Conservation (phyloP, 1,284 basidiomycete species). For the Apiotrichum mycotoxinovorans region DNA sequence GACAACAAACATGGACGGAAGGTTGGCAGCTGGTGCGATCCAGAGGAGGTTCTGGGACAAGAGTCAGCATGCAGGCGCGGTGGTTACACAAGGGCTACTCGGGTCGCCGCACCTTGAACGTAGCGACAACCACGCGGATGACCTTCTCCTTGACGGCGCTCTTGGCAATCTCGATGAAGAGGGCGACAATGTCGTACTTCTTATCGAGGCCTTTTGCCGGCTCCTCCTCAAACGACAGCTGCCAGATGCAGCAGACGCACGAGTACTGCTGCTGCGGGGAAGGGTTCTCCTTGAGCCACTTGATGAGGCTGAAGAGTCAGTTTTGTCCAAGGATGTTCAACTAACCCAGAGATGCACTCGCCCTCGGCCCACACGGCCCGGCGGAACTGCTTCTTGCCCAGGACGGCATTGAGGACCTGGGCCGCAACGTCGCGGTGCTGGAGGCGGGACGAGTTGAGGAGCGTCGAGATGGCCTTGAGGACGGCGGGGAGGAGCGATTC, state of each 20-base stretch:
- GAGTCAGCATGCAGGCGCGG: not conserved
- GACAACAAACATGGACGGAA: constrained; percentile 87
- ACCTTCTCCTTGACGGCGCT: constrained; percentile 96
- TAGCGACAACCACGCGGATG: constrained; percentile 88
- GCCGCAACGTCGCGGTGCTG: constrained; percentile 81
- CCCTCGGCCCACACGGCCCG: constrained; percentile 53
- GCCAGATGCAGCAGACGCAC: constrained; percentile 86
- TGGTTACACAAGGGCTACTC: not conserved
- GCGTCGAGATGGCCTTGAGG: constrained; percentile 61
- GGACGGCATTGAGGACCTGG: constrained; percentile 80
- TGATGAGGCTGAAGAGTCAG: constrained; percentile 59
- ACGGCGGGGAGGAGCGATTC: constrained; percentile 62
- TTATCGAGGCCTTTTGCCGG: constrained; percentile 81
- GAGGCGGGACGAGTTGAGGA: constrained; percentile 56
- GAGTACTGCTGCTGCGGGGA: constrained; percentile 93
- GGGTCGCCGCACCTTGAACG: constrained; percentile 68
- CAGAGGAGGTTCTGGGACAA: constrained; percentile 71
- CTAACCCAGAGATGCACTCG: constrained; percentile 47
- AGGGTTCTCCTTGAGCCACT: constrained; percentile 66
- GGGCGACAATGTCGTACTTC: constrained; percentile 86
- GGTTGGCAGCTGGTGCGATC: constrained; percentile 59
- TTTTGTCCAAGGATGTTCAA: constrained; percentile 2
- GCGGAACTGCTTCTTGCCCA: constrained; percentile 74
- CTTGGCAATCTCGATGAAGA: constrained; percentile 81
- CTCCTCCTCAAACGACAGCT: constrained; percentile 83